These are phyloP conservation scores for Ormosia emarginata DNA, from an alignment of 306 rosid genomes.

Conservation along the genomic window DNA sequence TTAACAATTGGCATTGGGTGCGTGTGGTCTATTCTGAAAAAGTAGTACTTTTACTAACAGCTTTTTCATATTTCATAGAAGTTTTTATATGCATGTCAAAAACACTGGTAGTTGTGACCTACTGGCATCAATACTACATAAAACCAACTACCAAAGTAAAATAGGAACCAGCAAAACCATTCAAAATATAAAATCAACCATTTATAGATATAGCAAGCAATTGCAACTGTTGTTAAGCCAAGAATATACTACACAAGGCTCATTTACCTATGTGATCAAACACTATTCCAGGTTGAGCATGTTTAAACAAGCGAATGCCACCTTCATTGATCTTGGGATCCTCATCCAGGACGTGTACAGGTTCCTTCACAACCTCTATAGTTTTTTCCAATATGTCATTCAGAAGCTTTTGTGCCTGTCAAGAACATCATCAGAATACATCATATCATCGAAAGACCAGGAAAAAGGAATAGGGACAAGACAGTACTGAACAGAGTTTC, in stretches of 20 bases:
- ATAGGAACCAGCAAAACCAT: constrained; percentile 7
- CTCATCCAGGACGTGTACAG: constrained; percentile 30
- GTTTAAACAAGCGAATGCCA: constrained; percentile 74
- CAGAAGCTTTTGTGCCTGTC: constrained; percentile 81
- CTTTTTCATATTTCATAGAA: constrained; percentile 15
- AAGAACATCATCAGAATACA: constrained; percentile 15
- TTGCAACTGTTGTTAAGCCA: neutral
- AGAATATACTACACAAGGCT: constrained; percentile 12
- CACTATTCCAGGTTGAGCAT: constrained; percentile 68
- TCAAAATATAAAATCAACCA: constrained; percentile 23
- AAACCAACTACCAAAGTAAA: constrained; percentile 13
- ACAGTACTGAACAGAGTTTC: neutral
- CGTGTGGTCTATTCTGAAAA: constrained; percentile 20
- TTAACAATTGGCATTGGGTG: constrained; percentile 11
- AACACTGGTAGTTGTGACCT: constrained; percentile 20
- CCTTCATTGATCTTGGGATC: constrained; percentile 45
- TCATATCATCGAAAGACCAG: constrained; percentile 6
- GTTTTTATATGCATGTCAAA: constrained; percentile 1
- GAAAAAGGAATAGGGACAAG: neutral
- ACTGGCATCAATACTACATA: constrained; percentile 15
- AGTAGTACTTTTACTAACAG: constrained; percentile 5
- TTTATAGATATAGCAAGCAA: constrained; percentile 8
- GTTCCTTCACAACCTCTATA: constrained; percentile 58
- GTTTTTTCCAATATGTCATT: constrained; percentile 62
- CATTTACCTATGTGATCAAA: constrained; percentile 65